Conservation (phyloP, 441 rosid species). For the Croton laevigatus region DNA sequence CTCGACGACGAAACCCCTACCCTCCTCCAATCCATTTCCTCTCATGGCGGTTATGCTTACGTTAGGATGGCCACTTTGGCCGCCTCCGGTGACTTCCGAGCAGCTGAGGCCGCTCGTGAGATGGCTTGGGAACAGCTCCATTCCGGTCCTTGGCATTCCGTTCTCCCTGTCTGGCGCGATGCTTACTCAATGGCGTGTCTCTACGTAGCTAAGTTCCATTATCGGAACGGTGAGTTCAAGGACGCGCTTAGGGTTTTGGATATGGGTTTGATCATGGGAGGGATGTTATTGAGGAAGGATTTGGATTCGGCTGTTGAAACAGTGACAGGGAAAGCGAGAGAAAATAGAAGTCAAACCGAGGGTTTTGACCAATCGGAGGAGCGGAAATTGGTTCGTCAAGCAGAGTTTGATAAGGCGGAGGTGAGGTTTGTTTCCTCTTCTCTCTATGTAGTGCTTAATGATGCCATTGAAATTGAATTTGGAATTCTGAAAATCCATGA, state of each 20-base stretch:
- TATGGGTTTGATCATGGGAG: slow-evolving; percentile 96
- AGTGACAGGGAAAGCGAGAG: slow-evolving; percentile 43
- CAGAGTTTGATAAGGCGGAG: slow-evolving; percentile 53
- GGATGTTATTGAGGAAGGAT: slow-evolving; percentile 64
- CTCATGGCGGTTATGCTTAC: slow-evolving; percentile 85
- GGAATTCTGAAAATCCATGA: background rate
- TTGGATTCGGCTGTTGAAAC: slow-evolving; percentile 61
- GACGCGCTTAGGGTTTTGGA: slow-evolving; percentile 85
- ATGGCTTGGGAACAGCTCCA: slow-evolving; percentile 99
- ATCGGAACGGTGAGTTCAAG: slow-evolving; percentile 50
- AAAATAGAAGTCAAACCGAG: slow-evolving; percentile 24
- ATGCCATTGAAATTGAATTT: background rate
- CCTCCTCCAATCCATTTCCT: slow-evolving; percentile 60
- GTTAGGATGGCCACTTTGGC: slow-evolving; percentile 72
- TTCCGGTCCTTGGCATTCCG: slow-evolving; percentile 97
- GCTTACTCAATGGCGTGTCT: slow-evolving; percentile 95
- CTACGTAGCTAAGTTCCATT: slow-evolving; percentile 62
- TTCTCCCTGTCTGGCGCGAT: slow-evolving; percentile 91
- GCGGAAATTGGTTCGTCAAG: slow-evolving; percentile 26
- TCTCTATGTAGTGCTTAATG: background rate
- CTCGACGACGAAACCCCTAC: slow-evolving; percentile 57
- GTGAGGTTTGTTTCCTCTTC: slow-evolving; percentile 43
- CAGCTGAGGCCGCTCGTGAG: slow-evolving; percentile 94
- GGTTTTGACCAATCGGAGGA: slow-evolving; percentile 18
- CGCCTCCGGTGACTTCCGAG: slow-evolving; percentile 62